Evolutionary conservation across 768 basidiomycete species (phyloP), one percentile per base, ranked within the genome.

Genomic region (Lentinula edodes): DNA sequence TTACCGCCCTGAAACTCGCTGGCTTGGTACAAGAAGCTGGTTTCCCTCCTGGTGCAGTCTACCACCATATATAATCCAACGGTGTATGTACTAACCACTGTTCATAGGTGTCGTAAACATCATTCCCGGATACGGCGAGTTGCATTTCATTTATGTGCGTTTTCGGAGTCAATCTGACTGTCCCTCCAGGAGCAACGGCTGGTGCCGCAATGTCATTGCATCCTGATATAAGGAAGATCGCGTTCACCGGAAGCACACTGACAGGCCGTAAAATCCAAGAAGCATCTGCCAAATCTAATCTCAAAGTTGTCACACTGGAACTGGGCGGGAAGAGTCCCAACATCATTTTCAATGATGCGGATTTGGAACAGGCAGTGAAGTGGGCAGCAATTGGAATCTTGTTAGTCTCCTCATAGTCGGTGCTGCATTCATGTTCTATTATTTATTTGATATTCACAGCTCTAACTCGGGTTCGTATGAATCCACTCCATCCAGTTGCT

Each of bases 271-370:
- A 79, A 64, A 82, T 89, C 71, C 80, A 87, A 75, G 80, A 83
- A 66, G 83, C 86, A 0, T 80, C 89, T 4, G 81, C 84, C 87
- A 78, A 78, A 66, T 80, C 79, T 36, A 91, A 91, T 71, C 70
- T 90, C 62, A 91, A 90, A 75, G 78, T 80, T 45, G 83, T 87
- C 46, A 85, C 86, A 9, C 83, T 90, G 62, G 88, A 90, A 72
- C 79, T 91, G 36, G 89, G 88, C n/a, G 87, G 87, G n/a, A 87
- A 88, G 75, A 80, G 74, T 50, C 83, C 83, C 36, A 80, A 75
- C 61, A 77, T 90, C 66, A 76, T 90, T 61, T 88, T 86, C 67
- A 77, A 87, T 57, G 82, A 84, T 62, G 83, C 83, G 13, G 79
- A 88, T 68, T 65, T 87, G 35, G 82, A 87, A 16, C 73, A 82